Base-by-base conservation (phyloP, 177 flowering plant species). In the Vitis hybrid region DNA sequence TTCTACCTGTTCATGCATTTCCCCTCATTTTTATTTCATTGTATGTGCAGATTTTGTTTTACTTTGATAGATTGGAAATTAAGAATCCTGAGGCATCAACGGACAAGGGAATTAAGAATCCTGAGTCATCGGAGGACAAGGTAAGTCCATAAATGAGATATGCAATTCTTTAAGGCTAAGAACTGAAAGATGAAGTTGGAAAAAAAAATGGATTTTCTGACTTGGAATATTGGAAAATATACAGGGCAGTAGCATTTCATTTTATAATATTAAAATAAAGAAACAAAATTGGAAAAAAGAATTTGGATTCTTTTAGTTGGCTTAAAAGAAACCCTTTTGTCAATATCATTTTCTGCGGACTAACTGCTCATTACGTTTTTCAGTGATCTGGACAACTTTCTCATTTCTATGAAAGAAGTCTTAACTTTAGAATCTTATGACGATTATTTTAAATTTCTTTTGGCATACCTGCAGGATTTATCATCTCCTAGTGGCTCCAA, bases 21-120 rank as follows among this genome's bases (percentile, higher is more conserved):
- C 2, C 10, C n/a, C 26, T 54, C 50, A 1, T 50, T 53, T 65
- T 1, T 58, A 22, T 65, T 65, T 60, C 45, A 29, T 45, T 72
- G 63, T 13, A 39, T 70, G 10, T 78, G 80, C 83, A 93, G 98
- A 69, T 90, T 50, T 59, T 91, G 62, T 78, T 93, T 48, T 90
- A 48, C 57, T 45, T 57, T 62, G 85, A 89, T 72, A 70, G 79
- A 9, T 64, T 93, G 82, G 80, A 82, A 60, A 79, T 83, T 67
- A 84, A 71, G 73, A 76, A 67, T 65, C 68, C 45, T 67, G 86
- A 76, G 70, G 71, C 71, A 68, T 31, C 74, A 34, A 64, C 70
- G 16, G 75, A 74, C 48, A 72, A 80, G 81, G 29, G 82, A 60
- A 79, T 83, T 67, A 84, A 71, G 73, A 71, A 22, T 64, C 69